phyloP scores from a whole-genome alignment of 495 filamentous ascomycete species.

The Letharia lupina region DNA sequence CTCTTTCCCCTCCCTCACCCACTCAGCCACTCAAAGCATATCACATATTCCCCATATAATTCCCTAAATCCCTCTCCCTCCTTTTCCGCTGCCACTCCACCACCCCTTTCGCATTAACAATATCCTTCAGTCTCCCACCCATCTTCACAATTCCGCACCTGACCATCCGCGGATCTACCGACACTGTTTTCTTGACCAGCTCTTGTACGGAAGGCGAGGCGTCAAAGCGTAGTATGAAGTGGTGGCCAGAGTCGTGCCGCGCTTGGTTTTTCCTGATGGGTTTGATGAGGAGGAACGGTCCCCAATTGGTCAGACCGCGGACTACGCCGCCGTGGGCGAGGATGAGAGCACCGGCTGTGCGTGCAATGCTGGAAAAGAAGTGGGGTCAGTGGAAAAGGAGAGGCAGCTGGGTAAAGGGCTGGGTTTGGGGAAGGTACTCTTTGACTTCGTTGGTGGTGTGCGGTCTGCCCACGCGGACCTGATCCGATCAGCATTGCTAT shows the following conservation, averaged over 20 bases:
- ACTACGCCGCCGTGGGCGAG: conserved; percentile 82
- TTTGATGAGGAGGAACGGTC: conserved; percentile 73
- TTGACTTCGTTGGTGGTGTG: conserved; percentile 71
- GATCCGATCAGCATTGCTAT: conserved; percentile 16
- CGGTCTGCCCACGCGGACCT: conserved; percentile 76
- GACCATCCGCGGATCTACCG: conserved; percentile 87
- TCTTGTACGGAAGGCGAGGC: conserved; percentile 59
- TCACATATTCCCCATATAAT: not conserved
- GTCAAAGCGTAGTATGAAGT: conserved; percentile 98
- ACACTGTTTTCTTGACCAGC: conserved; percentile 61
- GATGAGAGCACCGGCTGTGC: conserved; percentile 72
- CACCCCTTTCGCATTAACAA: conserved; percentile 51
- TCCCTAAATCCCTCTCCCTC: conserved; percentile 1
- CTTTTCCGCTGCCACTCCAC: conserved; percentile 45
- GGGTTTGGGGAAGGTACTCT: conserved; percentile 52
- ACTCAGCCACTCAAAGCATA: not conserved
- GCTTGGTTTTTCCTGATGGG: conserved; percentile 67
- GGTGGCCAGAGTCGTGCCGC: conserved; percentile 73
- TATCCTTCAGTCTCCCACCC: conserved; percentile 65
- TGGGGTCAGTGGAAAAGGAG: conserved; percentile 3
- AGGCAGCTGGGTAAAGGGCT: conserved; percentile 10
- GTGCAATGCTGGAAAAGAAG: conserved; percentile 60
- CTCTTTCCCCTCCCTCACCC: not conserved
- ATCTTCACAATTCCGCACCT: conserved; percentile 78
- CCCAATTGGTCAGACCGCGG: conserved; percentile 91